Conservation (phyloP, 2,329 filamentous ascomycete species). For the Colletotrichum liriopes region DNA sequence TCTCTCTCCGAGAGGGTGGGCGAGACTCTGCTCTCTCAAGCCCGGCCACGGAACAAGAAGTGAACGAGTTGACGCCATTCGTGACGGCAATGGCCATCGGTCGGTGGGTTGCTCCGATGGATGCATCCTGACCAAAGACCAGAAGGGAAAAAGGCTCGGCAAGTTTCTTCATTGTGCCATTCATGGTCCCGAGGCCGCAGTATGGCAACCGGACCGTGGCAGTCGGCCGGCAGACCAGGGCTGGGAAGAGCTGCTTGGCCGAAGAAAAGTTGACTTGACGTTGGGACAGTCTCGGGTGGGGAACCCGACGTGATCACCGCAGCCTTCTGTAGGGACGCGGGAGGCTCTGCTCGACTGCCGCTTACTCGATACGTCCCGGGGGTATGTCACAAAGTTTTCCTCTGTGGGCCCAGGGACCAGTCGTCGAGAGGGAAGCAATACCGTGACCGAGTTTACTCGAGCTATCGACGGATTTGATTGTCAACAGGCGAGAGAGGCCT, state of each 20-base stretch:
- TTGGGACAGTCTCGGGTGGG: slow-evolving; percentile 39
- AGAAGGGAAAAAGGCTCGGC: neutral
- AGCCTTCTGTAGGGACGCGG: neutral
- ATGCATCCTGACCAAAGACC: neutral
- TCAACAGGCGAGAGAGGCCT: neutral
- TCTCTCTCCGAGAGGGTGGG: slow-evolving; percentile 7
- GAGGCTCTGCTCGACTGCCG: slow-evolving; percentile 36
- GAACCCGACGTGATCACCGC: slow-evolving; percentile 19
- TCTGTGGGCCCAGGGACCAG: neutral
- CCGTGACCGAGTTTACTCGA: neutral
- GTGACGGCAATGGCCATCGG: slow-evolving; percentile 10
- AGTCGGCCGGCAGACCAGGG: neutral
- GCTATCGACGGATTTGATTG: neutral
- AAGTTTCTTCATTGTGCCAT: neutral
- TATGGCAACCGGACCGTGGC: neutral
- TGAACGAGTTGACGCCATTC: neutral
- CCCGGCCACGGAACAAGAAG: slow-evolving; percentile 1
- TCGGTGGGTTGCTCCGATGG: neutral
- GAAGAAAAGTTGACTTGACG: slow-evolving; percentile 17
- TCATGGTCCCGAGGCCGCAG: neutral
- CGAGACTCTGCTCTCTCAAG: slow-evolving; percentile 12
- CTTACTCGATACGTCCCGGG: slow-evolving; percentile 3
- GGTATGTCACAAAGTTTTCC: neutral
- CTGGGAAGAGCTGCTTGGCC: neutral
- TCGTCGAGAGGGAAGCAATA: neutral